A percentile compares a stretch with the other conserved stretches of the same genome.
These are phyloP conservation scores for Citrullus mucosospermus DNA, from an alignment of 306 rosid genomes.

Conservation along the genomic window DNA sequence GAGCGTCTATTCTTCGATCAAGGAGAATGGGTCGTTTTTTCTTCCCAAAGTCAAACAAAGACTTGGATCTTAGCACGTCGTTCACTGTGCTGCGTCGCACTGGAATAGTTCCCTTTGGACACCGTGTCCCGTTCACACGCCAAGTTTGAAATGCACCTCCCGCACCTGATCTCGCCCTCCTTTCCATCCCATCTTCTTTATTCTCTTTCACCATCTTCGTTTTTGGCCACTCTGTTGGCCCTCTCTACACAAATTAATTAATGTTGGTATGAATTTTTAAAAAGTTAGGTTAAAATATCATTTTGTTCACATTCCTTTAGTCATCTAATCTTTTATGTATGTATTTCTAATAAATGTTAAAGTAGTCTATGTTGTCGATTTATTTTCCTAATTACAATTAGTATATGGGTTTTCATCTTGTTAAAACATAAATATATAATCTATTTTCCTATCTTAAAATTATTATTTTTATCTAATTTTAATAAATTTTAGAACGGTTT, in stretches of 20 bases:
- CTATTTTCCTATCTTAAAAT: too few species aligned
- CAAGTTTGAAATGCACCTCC: conserved; percentile 54
- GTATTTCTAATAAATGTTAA: too few species aligned
- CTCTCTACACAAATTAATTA: conserved; percentile 26
- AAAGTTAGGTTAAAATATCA: too few species aligned
- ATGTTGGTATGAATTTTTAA: not conserved
- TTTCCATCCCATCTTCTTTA: not conserved
- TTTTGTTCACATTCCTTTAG: too few species aligned
- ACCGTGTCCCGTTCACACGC: conserved; percentile 70
- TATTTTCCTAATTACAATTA: too few species aligned
- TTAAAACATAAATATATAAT: too few species aligned
- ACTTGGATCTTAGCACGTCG: conserved; percentile 70
- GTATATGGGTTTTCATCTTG: too few species aligned
- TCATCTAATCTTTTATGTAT: too few species aligned
- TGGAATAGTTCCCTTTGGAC: conserved; percentile 79
- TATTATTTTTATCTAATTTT: too few species aligned
- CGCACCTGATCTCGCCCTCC: not conserved
- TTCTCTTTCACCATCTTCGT: conserved; percentile 11
- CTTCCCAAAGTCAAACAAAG: conserved; percentile 71
- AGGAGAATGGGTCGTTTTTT: conserved; percentile 20
- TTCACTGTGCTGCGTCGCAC: conserved; percentile 46
- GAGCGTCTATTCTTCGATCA: conserved; percentile 28
- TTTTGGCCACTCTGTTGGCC: conserved; percentile 43
- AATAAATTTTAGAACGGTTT: too few species aligned
- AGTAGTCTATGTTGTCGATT: too few species aligned